A percentile compares a stretch with the other conserved stretches of the same genome.
Conservation (phyloP, 495 filamentous ascomycete species). For the Gamarada debralockiae region DNA sequence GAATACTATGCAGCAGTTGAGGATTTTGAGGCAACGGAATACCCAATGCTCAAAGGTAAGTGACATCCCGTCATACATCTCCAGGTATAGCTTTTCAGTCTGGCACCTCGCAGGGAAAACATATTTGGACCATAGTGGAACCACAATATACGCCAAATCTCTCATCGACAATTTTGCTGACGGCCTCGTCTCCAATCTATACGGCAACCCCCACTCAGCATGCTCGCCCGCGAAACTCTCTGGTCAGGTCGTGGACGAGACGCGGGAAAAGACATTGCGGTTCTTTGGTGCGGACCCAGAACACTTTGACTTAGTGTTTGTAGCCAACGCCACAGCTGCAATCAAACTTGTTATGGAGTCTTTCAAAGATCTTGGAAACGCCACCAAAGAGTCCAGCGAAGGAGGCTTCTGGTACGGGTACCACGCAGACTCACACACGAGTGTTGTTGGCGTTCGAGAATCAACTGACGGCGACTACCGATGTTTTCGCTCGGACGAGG, state of each 20-base stretch:
- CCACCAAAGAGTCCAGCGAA: conserved; percentile 23
- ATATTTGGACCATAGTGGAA: conserved; percentile 91
- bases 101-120: conserved; percentile 59
- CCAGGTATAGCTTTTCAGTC: conserved; percentile 1
- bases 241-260: conserved; percentile 65
- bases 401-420: conserved; percentile 69
- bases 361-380: conserved; percentile 50
- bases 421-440: conserved; percentile 81
- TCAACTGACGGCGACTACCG: conserved; percentile 55
- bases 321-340: conserved; percentile 84
- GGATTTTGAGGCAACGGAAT: conserved; percentile 62
- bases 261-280: conserved; percentile 63
- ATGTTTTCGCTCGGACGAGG: conserved; percentile 61
- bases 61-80: not conserved
- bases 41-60: conserved; percentile 75
- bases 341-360: conserved; percentile 80
- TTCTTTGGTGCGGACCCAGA: conserved; percentile 82
- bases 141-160: conserved; percentile 76
- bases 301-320: conserved; percentile 83
- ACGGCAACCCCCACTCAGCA: conserved; percentile 86
- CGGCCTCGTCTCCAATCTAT: conserved; percentile 53
- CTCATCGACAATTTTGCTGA: conserved; percentile 69
- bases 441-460: conserved; percentile 77
- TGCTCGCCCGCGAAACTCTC: conserved; percentile 74
- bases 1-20: conserved; percentile 65